Percentiles rank a stretch among this genome's conserved stretches.
phyloP scores from a whole-genome alignment of 805 yeast species.

The Cyberlindnera saturnus region DNA sequence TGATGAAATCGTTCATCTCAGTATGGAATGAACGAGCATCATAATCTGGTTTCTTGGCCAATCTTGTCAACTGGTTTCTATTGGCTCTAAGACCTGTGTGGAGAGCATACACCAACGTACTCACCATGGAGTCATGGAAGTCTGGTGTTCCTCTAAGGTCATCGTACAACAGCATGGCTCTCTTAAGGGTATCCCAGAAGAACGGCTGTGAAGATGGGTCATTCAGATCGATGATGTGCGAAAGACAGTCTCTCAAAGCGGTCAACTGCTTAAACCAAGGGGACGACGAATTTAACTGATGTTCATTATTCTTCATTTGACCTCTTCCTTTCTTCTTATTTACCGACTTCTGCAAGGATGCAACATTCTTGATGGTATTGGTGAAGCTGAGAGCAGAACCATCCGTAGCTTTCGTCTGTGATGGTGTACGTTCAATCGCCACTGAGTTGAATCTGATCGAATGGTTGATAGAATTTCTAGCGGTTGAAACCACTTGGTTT shows the following conservation, averaged over 20 bases:
- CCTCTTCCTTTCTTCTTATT: constrained; percentile 4
- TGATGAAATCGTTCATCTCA: constrained; percentile 44
- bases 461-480: constrained; percentile 32
- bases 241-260: constrained; percentile 47
- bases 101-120: constrained; percentile 43
- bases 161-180: constrained; percentile 44
- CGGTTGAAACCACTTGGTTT: constrained; percentile 32
- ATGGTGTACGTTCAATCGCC: constrained; percentile 26
- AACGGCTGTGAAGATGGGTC: constrained; percentile 37
- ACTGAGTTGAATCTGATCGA: constrained; percentile 33
- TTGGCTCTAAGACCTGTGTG: constrained; percentile 53
- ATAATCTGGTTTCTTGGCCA: constrained; percentile 54
- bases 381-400: constrained; percentile 18
- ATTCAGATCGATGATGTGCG: constrained; percentile 26
- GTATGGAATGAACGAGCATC: constrained; percentile 52
- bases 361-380: constrained; percentile 27
- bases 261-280: constrained; percentile 46
- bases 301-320: constrained; percentile 13
- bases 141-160: constrained; percentile 42
- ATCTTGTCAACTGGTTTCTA: constrained; percentile 46
- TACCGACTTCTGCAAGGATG: constrained; percentile 15
- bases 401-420: constrained; percentile 15
- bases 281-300: constrained; percentile 20
- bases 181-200: constrained; percentile 48
- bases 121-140: constrained; percentile 39